These are phyloP conservation scores for Cronartium quercuum DNA, from an alignment of 1,284 basidiomycete species.

Conservation along the genomic window DNA sequence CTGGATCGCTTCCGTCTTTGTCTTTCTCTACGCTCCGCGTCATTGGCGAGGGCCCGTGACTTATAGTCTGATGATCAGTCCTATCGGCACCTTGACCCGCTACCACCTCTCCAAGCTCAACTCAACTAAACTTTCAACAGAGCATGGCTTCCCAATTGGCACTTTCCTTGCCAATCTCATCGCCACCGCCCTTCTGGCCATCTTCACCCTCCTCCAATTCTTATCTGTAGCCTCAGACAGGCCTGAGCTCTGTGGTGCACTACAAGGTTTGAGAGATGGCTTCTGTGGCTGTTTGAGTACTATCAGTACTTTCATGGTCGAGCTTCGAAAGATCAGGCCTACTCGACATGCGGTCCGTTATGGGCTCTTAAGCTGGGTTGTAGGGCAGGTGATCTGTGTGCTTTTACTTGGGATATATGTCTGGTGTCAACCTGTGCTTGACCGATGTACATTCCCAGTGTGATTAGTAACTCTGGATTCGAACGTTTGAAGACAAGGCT, in stretches of 20 bases:
- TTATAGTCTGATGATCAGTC: conserved; percentile 81
- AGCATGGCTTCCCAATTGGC: conserved; percentile 65
- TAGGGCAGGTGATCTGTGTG: conserved; percentile 59
- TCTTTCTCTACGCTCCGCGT: conserved; percentile 69
- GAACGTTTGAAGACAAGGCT: too few species aligned
- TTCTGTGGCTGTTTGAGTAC: conserved; percentile 95
- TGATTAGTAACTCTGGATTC: too few species aligned
- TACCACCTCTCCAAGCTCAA: conserved; percentile 75
- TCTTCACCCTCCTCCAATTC: conserved; percentile 66
- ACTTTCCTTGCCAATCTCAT: conserved; percentile 80
- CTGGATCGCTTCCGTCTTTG: conserved; percentile 58
- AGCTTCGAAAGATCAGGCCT: conserved; percentile 60
- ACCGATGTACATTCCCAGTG: conserved; percentile 9
- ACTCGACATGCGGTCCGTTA: conserved; percentile 61
- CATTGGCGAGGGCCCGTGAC: conserved; percentile 70
- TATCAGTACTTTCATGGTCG: conserved; percentile 84
- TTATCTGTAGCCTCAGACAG: conserved; percentile 50
- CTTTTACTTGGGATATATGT: conserved; percentile 13
- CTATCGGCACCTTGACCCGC: conserved; percentile 77
- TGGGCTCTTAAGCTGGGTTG: conserved; percentile 61
- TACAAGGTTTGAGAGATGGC: conserved; percentile 78
- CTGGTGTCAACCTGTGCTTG: conserved; percentile 16
- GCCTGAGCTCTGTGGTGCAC: conserved; percentile 60
- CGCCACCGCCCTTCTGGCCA: conserved; percentile 68
- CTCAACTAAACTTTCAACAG: conserved; percentile 52